Percentiles rank a stretch among this genome's conserved stretches.
Evolutionary conservation across 2,329 filamentous ascomycete species (phyloP).

Genomic region (Albifimbria verrucaria): DNA sequence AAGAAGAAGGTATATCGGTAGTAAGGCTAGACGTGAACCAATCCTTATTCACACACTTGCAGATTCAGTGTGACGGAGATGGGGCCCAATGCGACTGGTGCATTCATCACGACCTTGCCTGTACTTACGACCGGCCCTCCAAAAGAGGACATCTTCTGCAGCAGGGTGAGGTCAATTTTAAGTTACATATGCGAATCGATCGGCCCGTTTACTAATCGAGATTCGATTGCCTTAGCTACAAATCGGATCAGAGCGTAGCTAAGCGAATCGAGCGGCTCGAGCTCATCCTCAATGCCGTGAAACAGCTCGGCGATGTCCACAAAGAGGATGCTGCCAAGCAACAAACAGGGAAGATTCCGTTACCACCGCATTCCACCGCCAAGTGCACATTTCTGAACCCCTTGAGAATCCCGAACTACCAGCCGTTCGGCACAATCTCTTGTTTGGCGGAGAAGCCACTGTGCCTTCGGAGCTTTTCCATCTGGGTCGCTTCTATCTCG

Average conservation of each 20-base stretch:
- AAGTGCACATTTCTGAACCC: background rate
- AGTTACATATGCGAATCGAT: background rate
- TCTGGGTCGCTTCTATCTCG: background rate
- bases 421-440: background rate
- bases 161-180: constrained; percentile 11
- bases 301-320: background rate
- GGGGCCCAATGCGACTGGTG: constrained; percentile 18
- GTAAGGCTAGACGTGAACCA: background rate
- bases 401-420: background rate
- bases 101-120: constrained; percentile 13
- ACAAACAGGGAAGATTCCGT: background rate
- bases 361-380: background rate
- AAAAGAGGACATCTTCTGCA: constrained; percentile 13
- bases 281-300: background rate
- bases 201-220: background rate
- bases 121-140: constrained; percentile 15
- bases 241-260: background rate
- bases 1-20: constrained; percentile 5
- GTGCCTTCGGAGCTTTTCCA: background rate
- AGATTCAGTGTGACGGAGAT: constrained; percentile 17
- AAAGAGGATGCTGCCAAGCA: background rate
- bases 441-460: background rate
- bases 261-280: background rate
- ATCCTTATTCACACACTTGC: background rate
- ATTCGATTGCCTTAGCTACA: background rate